These are phyloP conservation scores for Scedosporium aurantiacum DNA, from an alignment of 2,329 filamentous ascomycete species.

Conservation along the genomic window DNA sequence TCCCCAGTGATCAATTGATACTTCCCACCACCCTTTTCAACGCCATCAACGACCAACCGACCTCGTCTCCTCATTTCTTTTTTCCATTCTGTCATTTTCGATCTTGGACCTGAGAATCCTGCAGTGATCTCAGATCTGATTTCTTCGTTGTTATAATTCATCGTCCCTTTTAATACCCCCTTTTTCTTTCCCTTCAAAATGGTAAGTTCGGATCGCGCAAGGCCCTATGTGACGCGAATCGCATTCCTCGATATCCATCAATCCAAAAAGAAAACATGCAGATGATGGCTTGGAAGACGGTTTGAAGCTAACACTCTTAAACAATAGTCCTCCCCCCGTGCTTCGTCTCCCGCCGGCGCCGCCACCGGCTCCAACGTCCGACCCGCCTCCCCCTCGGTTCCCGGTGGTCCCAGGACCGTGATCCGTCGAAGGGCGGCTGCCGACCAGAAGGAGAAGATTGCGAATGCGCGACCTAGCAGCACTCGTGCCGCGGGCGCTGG, in stretches of 20 bases:
- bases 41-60: slow-evolving; percentile 4
- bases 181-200: neutral
- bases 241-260: neutral
- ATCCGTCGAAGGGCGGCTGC: slow-evolving; percentile 92
- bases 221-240: neutral
- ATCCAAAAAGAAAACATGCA: neutral
- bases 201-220: neutral
- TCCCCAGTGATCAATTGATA: neutral
- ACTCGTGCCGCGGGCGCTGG: slow-evolving; percentile 89
- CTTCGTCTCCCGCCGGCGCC: slow-evolving; percentile 49
- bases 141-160: neutral
- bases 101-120: slow-evolving; percentile 3
- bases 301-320: neutral
- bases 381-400: slow-evolving; percentile 76
- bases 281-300: neutral
- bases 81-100: neutral
- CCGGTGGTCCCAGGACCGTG: slow-evolving; percentile 87
- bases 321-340: slow-evolving; percentile 44
- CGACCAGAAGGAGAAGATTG: slow-evolving; percentile 93
- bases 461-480: slow-evolving; percentile 84
- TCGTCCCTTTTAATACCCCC: neutral
- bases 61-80: slow-evolving; percentile 3
- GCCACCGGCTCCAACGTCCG: slow-evolving; percentile 62
- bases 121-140: slow-evolving; percentile 2
- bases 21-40: neutral